Evolutionary conservation across 2,329 filamentous ascomycete genomes (phyloP), one percentile per base, ranked within the genome.

Genomic region (Colletotrichum lentis): DNA sequence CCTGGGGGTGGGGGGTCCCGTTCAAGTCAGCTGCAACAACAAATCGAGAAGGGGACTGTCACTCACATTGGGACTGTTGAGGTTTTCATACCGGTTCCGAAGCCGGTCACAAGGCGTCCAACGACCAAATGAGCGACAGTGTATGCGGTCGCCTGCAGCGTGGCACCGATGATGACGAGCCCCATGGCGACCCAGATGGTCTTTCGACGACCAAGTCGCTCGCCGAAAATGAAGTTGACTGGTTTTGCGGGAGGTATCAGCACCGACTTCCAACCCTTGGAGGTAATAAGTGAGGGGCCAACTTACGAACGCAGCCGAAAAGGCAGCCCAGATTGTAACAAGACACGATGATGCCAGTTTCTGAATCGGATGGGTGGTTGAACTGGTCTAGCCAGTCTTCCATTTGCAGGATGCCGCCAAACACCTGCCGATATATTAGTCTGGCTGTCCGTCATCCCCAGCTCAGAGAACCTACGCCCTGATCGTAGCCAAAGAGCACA

Each of bases 401-500:
- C 43, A 81, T 83, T 11, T 81, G 78, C 11, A 85, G 75, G 18
- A 85, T 81, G 12, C 81, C 81, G 3, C 80, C 79, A 69, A 84
- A 83, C 0, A 83, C 55, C 24, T 54, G 16, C n/a, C 22, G 2
- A 41, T 2, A 3, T 22, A 18, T 54, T 41, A 54, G 18, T 16
- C 3, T 7, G 11, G 2, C 5, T 18, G 27, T 3, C 35, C 31
- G 0, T 18, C n/a, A 5, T 6, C 14, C 11, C 22, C n/a, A 10
- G 1, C 12, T 1, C 1, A 3, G 10, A 27, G 22, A 16, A 35
- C 49, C 20, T 37, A 14, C 80, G 27, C 82, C 82, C 70, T 84
- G 82, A 37, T 84, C 83, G 52, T 84, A 84, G 2, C 81, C 82
- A 67, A 79, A 78, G 2, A 78, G 72, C 3, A 77, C 72, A 55